phyloP scores from a whole-genome alignment of 75 land plant species.

The Pseudotsuga menziesii region DNA sequence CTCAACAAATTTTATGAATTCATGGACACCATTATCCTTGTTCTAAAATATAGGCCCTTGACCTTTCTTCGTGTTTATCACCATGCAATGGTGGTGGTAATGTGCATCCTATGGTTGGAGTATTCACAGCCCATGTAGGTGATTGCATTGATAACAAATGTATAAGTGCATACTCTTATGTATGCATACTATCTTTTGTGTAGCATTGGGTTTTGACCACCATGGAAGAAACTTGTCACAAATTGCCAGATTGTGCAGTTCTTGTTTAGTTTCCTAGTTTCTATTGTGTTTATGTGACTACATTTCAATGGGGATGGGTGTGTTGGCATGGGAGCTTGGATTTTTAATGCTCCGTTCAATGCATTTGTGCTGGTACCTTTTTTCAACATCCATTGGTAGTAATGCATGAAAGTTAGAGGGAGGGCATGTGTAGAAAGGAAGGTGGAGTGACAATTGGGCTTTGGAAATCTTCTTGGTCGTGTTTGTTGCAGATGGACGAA shows the following conservation, averaged over 20 bases:
- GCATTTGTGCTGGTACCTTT: slow-evolving; percentile 61
- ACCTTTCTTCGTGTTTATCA: slow-evolving; percentile 94
- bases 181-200: slow-evolving; percentile 75
- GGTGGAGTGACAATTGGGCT: background rate
- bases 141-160: slow-evolving; percentile 80
- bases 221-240: slow-evolving; percentile 88
- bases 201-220: slow-evolving; percentile 50
- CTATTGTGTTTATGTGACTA: slow-evolving; percentile 44
- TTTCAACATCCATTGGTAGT: slow-evolving; percentile 56
- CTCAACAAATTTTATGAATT: slow-evolving; percentile 82
- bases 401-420: slow-evolving; percentile 26
- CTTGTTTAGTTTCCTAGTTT: slow-evolving; percentile 64
- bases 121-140: slow-evolving; percentile 62
- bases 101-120: slow-evolving; percentile 79
- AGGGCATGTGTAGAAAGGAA: background rate
- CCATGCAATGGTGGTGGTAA: slow-evolving; percentile 81
- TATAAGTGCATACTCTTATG: slow-evolving; percentile 81
- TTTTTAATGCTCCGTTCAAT: slow-evolving; percentile 76
- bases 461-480: slow-evolving; percentile 1
- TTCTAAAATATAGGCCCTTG: slow-evolving; percentile 50
- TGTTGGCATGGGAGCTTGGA: slow-evolving; percentile 70
- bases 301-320: slow-evolving; percentile 75
- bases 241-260: slow-evolving; percentile 88
- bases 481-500: no score
- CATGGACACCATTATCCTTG: slow-evolving; percentile 70